Conservation (phyloP, 768 basidiomycete species). For the Dictyophora rubrovolvata region DNA sequence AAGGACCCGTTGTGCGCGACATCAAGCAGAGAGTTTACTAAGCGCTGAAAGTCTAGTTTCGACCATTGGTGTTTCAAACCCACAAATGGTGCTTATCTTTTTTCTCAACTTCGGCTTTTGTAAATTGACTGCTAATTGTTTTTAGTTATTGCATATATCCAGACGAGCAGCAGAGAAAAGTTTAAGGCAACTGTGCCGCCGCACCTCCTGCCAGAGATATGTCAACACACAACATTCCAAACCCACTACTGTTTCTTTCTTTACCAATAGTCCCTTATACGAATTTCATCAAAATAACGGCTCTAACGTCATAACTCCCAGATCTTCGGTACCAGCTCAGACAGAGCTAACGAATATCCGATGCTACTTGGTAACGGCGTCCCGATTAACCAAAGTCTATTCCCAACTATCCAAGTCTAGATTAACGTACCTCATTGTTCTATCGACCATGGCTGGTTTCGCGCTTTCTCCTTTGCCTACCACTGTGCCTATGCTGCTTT, state of each 20-base stretch:
- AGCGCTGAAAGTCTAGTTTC: not conserved
- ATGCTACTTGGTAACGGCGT: slow-evolving; percentile 19
- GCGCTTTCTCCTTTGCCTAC: slow-evolving; percentile 86
- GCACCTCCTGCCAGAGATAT: not conserved
- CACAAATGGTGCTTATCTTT: not conserved
- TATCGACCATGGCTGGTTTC: slow-evolving; percentile 87
- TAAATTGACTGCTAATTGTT: too few species aligned
- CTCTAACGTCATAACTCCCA: not conserved
- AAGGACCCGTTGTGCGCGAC: not conserved
- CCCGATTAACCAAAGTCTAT: slow-evolving; percentile 54
- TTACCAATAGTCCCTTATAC: not conserved
- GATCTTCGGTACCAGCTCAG: not conserved
- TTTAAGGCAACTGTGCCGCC: not conserved
- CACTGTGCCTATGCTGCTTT: slow-evolving; percentile 72
- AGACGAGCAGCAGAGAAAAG: not conserved
- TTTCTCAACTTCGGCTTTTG: not conserved
- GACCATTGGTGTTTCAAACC: not conserved
- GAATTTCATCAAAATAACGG: not conserved
- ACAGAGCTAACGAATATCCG: not conserved
- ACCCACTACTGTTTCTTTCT: not conserved
- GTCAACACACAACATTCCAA: not conserved
- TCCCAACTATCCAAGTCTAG: slow-evolving; percentile 75
- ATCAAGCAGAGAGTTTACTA: too few species aligned
- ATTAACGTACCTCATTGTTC: slow-evolving; percentile 72
- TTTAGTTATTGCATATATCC: not conserved